Conservation (phyloP, 139 green algal genomes). For the Coelastrella sp. region DNA sequence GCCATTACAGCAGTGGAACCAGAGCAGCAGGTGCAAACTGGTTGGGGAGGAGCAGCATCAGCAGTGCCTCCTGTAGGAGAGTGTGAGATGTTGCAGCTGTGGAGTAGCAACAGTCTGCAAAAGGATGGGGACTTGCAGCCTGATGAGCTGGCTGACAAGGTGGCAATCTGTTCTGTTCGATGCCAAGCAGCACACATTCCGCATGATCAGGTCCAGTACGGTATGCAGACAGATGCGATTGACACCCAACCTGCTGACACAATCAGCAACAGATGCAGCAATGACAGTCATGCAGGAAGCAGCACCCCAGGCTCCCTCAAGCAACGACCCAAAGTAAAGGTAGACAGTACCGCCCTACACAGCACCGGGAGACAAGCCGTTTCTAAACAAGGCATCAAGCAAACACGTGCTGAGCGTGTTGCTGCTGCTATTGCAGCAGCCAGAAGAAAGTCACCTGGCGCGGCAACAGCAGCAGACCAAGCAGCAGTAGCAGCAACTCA, state of each 20-base stretch:
- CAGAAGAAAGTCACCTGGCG: too few species aligned
- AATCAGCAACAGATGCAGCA: conserved; percentile 31
- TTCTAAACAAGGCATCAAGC: conserved; percentile 14
- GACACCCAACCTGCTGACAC: not conserved
- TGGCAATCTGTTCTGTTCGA: too few species aligned
- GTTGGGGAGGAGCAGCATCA: too few species aligned
- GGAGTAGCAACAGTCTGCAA: too few species aligned
- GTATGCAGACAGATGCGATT: not conserved
- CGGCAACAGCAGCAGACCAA: too few species aligned
- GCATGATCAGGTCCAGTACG: conserved; percentile 31
- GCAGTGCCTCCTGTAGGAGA: too few species aligned
- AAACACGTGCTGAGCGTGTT: conserved; percentile 15
- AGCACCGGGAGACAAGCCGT: not conserved
- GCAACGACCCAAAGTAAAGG: not conserved
- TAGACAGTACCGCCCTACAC: too few species aligned
- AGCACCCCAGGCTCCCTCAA: not conserved
- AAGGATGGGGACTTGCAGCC: too few species aligned
- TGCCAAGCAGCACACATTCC: too few species aligned
- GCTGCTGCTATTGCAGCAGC: conserved; percentile 33
- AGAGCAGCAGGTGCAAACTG: conserved; percentile 16
- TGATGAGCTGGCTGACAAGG: too few species aligned
- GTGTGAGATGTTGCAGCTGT: too few species aligned
- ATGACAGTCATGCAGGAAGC: conserved; percentile 31
- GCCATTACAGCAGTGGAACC: not conserved
- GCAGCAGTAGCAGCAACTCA: not conserved